Conservation (phyloP, 129 eudicot genomes). For the Dittrichia graveolens region DNA sequence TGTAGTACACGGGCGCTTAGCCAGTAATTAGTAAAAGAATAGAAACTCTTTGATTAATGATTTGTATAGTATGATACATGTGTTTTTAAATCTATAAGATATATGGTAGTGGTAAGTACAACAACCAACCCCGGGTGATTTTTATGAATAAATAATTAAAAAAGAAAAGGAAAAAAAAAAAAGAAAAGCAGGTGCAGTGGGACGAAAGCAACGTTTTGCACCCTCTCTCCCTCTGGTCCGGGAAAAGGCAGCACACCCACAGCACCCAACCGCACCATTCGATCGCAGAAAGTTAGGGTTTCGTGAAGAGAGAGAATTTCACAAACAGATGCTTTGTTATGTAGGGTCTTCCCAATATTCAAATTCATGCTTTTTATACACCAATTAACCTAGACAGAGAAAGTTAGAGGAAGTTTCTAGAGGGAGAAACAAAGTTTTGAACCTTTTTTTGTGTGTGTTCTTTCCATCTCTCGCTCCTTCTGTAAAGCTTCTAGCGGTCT, state of each 20-base stretch:
- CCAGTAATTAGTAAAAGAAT: too few relatives aligned
- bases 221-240: conserved; percentile 7
- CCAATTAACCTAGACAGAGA: neutral
- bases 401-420: neutral
- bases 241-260: neutral
- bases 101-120: too few relatives aligned
- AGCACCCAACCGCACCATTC: neutral
- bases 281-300: conserved; percentile 33
- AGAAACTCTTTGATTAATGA: too few relatives aligned
- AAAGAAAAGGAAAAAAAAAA: neutral
- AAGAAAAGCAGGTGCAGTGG: too few relatives aligned
- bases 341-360: neutral
- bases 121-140: too few relatives aligned
- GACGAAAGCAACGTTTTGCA: conserved; percentile 9
- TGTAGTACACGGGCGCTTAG: too few relatives aligned
- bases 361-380: neutral
- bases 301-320: conserved; percentile 27
- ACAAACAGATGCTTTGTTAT: neutral
- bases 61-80: too few relatives aligned
- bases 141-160: neutral
- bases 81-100: too few relatives aligned
- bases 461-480: neutral
- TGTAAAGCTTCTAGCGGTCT: conserved; percentile 9
- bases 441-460: neutral
- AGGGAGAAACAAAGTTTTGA: neutral